These are phyloP conservation scores for Peronospora belbahrii DNA, from an alignment of 352 stramenopile genomes.

Conservation along the genomic window DNA sequence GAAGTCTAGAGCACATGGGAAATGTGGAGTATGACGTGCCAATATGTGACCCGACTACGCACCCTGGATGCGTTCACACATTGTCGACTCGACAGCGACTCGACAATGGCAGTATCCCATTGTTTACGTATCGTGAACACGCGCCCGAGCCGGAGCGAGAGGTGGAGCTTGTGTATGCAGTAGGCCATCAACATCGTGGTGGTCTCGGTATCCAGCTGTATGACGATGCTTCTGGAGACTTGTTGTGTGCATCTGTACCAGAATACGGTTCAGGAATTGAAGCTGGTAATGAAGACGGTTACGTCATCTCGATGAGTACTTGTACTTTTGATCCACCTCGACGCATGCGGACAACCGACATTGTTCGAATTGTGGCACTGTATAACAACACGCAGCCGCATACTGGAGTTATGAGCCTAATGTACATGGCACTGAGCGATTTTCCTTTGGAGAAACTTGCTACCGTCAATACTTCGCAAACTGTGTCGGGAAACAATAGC, in stretches of 20 bases:
- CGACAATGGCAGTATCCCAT: slow-evolving; percentile 28
- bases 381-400: slow-evolving; percentile 79
- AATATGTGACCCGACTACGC: slow-evolving; percentile 45
- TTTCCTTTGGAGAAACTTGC: slow-evolving; percentile 23
- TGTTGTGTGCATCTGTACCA: slow-evolving; percentile 58
- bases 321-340: slow-evolving; percentile 69
- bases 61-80: slow-evolving; percentile 73
- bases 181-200: slow-evolving; percentile 71
- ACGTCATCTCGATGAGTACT: slow-evolving; percentile 63
- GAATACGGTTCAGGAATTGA: slow-evolving; percentile 52
- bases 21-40: slow-evolving; percentile 80
- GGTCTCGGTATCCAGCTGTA: slow-evolving; percentile 68
- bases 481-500: background rate
- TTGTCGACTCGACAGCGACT: slow-evolving; percentile 59
- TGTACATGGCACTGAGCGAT: slow-evolving; percentile 70
- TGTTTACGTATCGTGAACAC: slow-evolving; percentile 21
- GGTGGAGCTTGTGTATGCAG: slow-evolving; percentile 71
- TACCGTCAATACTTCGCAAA: slow-evolving; percentile 6
- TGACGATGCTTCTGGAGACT: slow-evolving; percentile 53
- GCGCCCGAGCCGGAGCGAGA: slow-evolving; percentile 28
- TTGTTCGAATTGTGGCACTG: slow-evolving; percentile 64
- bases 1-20: slow-evolving; percentile 46
- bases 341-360: slow-evolving; percentile 57
- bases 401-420: slow-evolving; percentile 71
- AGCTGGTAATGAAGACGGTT: slow-evolving; percentile 62